Conservation (phyloP, 345 rosid species). For the Stellera chamaejasme region DNA sequence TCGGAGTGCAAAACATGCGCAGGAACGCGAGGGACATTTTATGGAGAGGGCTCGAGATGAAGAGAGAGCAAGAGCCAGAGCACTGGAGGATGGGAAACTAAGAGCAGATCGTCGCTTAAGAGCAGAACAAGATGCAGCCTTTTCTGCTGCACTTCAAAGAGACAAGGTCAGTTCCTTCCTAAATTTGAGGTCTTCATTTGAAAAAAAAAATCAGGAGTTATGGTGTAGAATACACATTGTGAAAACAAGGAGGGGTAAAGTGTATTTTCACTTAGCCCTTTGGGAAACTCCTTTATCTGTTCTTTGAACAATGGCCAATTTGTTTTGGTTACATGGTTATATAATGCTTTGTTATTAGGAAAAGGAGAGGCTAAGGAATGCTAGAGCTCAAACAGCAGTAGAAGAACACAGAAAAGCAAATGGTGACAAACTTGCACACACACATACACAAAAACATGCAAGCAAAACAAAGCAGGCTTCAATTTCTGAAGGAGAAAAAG, state of each 20-base stretch:
- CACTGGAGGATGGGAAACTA: slow-evolving; percentile 31
- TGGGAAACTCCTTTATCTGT: too few relatives aligned
- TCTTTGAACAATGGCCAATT: too few relatives aligned
- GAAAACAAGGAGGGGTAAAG: too few relatives aligned
- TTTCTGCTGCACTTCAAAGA: slow-evolving; percentile 35
- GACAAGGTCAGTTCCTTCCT: slow-evolving; percentile 30
- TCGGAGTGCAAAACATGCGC: slow-evolving; percentile 16
- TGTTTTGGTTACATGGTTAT: too few relatives aligned
- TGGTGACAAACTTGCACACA: slow-evolving; percentile 13
- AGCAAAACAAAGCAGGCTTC: slow-evolving; percentile 19
- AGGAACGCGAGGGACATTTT: slow-evolving; percentile 6
- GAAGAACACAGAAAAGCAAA: slow-evolving; percentile 15
- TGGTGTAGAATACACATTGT: too few relatives aligned
- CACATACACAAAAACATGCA: slow-evolving; percentile 13
- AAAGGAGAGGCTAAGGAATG: slow-evolving; percentile 32
- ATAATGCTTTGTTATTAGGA: slow-evolving; percentile 18
- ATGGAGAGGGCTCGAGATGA: slow-evolving; percentile 24
- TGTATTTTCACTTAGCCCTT: too few relatives aligned
- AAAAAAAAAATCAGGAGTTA: too few relatives aligned
- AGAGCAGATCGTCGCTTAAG: slow-evolving; percentile 39
- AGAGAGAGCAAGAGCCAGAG: slow-evolving; percentile 26
- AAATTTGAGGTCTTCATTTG: too few relatives aligned
- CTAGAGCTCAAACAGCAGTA: slow-evolving; percentile 18
- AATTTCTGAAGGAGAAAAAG: slow-evolving; percentile 16
- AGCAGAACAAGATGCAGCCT: slow-evolving; percentile 57